phyloP scores from a whole-genome alignment of 1,284 basidiomycete genomes.

The Veloporphyrellus conicus region DNA sequence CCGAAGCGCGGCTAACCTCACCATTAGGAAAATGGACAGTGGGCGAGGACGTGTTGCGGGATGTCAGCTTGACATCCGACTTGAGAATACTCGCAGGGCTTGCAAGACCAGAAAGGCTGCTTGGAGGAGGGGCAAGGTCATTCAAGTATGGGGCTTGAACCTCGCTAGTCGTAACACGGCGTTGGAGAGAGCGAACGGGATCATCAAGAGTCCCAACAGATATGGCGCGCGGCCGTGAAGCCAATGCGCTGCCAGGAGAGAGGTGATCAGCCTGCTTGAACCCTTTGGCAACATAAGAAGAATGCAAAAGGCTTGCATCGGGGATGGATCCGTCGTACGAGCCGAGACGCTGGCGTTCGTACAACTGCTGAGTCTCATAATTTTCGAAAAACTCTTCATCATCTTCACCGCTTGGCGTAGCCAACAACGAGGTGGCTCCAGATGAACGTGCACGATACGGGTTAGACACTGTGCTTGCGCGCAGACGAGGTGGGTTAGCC shows the following conservation, averaged over 20 bases:
- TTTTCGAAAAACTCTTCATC: conserved; percentile 69
- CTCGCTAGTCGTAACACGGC: conserved; percentile 59
- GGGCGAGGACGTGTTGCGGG: conserved; percentile 49
- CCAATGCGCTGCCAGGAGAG: conserved; percentile 38
- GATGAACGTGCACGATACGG: conserved; percentile 66
- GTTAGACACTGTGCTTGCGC: conserved; percentile 89
- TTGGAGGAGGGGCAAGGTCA: conserved; percentile 42
- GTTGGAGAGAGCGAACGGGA: conserved; percentile 56
- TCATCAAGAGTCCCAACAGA: conserved; percentile 91
- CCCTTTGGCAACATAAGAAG: conserved; percentile 63
- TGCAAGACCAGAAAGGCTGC: conserved; percentile 42
- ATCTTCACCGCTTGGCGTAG: conserved; percentile 61
- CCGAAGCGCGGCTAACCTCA: conserved; percentile 56
- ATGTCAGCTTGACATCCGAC: conserved; percentile 46
- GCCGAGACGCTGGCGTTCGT: conserved; percentile 51
- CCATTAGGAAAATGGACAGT: conserved; percentile 68
- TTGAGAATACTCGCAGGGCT: conserved; percentile 57
- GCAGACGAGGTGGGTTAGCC: conserved; percentile 70
- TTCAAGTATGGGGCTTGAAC: conserved; percentile 53
- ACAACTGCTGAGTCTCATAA: conserved; percentile 47
- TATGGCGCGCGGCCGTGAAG: conserved; percentile 77
- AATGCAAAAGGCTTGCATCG: conserved; percentile 47
- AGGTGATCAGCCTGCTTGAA: conserved; percentile 72
- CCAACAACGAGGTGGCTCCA: conserved; percentile 50
- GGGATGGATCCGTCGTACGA: conserved; percentile 55